Evolutionary conservation across 257 asterid species (phyloP), one percentile per base, ranked within the genome.

Genomic region (Solanum gracilifrons): DNA sequence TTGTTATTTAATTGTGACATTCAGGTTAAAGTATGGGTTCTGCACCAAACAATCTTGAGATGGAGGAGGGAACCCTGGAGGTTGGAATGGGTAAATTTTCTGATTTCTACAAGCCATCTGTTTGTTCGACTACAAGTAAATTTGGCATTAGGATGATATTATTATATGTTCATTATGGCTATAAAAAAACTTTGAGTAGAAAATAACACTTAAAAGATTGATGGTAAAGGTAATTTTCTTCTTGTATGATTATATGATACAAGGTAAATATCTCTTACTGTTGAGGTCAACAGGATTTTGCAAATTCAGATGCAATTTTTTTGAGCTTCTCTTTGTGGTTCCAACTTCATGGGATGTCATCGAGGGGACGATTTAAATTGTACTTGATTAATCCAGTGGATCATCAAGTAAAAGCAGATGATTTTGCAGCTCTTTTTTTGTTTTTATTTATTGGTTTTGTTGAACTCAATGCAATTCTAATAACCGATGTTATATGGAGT

Each of bases 21-120:
- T 58, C 79, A 89, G 90, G 87, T 86, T 79, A 48, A 79, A 89
- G 18, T 32, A 89, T 89, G 90, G 85, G 85, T 27, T 76, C 75
- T 32, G 85, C 85, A 10, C 79, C 86, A 39, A 86, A 89, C 84
- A 87, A n/a, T 79, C 13, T 88, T 48, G 90, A 89, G 76, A 86
- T 89, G 87, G 90, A 89, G 79, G 90, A 82, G 87, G 90, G 90
- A 89, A 89, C 87, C 51, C 90, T 89, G 82, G 90, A 89, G 82
- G 85, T 89, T 89, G 90, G 90, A 77, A 89, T 89, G 89, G 90
- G 90, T 86, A 86, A 86, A 7, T 48, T 39, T 43, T 9, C 13
- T 32, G 27, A 21, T 85, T 77, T 55, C 73, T 83, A 31, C 66
- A 18, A 43, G 5, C 60, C 62, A 41, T 77, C 84, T 77, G 36